Conservation (phyloP, 129 eudicot species). For the Flaveria trinervia region DNA sequence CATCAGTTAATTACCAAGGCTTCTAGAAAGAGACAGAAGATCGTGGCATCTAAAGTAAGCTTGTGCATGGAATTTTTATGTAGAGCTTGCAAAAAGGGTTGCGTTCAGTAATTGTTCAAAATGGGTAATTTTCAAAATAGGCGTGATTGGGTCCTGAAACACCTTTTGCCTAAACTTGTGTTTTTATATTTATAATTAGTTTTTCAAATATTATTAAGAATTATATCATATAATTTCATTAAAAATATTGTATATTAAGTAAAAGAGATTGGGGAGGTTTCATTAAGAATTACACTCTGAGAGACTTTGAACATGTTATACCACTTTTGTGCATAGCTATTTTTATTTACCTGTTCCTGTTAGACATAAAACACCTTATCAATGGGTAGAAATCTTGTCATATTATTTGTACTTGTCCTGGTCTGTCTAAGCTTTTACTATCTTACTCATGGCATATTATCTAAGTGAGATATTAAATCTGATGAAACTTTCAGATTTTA, state of each 20-base stretch:
- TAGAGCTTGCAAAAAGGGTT: neutral
- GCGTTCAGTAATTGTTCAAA: neutral
- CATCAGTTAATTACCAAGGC: conserved; percentile 46
- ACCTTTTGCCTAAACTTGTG: neutral
- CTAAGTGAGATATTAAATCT: conserved; percentile 24
- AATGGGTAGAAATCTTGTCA: neutral
- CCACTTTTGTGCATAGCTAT: neutral
- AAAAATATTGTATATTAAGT: neutral
- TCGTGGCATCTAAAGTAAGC: conserved; percentile 62
- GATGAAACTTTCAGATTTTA: conserved; percentile 42
- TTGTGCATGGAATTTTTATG: neutral
- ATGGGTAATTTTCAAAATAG: neutral
- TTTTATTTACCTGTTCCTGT: neutral
- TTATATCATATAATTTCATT: conserved; percentile 1
- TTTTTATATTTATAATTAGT: neutral
- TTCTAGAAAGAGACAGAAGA: conserved; percentile 62
- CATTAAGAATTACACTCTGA: neutral
- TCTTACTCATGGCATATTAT: conserved; percentile 27
- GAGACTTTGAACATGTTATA: neutral
- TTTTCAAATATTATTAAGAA: neutral
- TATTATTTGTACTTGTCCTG: neutral
- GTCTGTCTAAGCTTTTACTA: conserved; percentile 4
- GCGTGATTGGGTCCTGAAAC: neutral
- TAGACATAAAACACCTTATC: neutral
- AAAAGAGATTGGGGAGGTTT: neutral